Base-by-base conservation (phyloP, 495 filamentous ascomycete genomes). In the Letharia lupina region DNA sequence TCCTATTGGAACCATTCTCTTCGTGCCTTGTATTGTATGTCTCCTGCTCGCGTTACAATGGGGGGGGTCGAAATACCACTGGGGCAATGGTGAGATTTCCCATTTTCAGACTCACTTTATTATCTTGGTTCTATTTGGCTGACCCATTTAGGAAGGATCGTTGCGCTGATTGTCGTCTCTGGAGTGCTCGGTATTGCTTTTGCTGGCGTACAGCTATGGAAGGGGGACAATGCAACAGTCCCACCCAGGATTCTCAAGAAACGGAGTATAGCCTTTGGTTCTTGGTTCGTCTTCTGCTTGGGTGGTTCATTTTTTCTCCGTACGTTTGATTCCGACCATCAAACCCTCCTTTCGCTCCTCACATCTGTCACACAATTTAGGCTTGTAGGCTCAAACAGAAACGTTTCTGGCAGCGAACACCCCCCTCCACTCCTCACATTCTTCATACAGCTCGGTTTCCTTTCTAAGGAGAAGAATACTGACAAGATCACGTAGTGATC, bases 31-130 rank as follows among this genome's bases (percentile, higher is more conserved):
- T 16, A 83, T 96, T 37, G 79, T 93, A 68, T 87, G 83, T 67
- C 75, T 93, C 3, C 73, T 96, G 18, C 78, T 96, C 0, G 92
- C 92, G 0, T 78, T 96, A 28, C 90, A 94, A 73, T 96, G 91
- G 91, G 91, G 91, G 56, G 91, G 91, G 5, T 81, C 81, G 0
- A 82, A 76, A 39, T 91, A 93, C 67, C 67, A 75, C 0, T 95
- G 91, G 91, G 71, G 66, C 59, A 80, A 79, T 67, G 84, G 65
- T 23, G 39, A 31, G 64, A 52, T 63, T 31, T 8, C 23, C 37
- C 2, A 60, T 8, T 18, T n/a, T 60, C 15, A 31, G 20, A 65
- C 20, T 61, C n/a, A 9, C 20, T 13, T 42, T 18, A 44, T 23
- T 10, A 18, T 18, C 20, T n/a, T 33, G n/a, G 39, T 5, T n/a